Evolutionary conservation across 2,329 filamentous ascomycete genomes (phyloP), one percentile per base, ranked within the genome.

Genomic region (Aspergillus sp.): DNA sequence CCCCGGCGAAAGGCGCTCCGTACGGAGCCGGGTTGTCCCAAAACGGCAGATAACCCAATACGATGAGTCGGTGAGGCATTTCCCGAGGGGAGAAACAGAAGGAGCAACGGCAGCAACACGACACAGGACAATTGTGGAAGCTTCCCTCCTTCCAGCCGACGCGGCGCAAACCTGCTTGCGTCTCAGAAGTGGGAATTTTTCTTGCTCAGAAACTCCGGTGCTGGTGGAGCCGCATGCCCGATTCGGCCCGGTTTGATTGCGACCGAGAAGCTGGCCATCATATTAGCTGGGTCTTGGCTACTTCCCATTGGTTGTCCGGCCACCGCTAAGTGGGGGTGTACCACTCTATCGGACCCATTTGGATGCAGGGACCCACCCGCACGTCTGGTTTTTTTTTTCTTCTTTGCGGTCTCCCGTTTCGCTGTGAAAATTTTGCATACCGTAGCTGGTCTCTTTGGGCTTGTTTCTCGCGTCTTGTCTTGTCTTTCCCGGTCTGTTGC

Each of bases 221-320:
- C 17, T 41, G 53, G 67, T 69, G 67, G 67, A 69, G 67, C 67
- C 65, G 65, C 64, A 65, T 67, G 52, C 64, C 67, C 67, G 67
- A 69, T 61, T 69, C 67, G 67, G 67, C 59, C 67, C 65, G 67
- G 67, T 61, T 60, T 65, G 52, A 61, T 59, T 64, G 61, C 61
- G 58, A 63, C 64, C 64, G 65, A 69, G 60, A 62, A 60, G 57
- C 58, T 60, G 55, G 49, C 61, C 25, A 51, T 47, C 58, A 57
- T 53, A 58, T 61, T 59, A 62, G 58, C 63, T 58, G 51, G 36
- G 28, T 4, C 8, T 13, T 1, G n/a, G 12, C 4, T 1, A 2
- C 2, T 39, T 17, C 1, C 60, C 39, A 66, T 63, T 67, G 65
- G 67, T 10, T 19, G 25, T 3, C 2, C 2, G 9, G 5, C 7